Base-by-base conservation (phyloP, 2,329 filamentous ascomycete genomes). In the Talaromyces rugulosus region DNA sequence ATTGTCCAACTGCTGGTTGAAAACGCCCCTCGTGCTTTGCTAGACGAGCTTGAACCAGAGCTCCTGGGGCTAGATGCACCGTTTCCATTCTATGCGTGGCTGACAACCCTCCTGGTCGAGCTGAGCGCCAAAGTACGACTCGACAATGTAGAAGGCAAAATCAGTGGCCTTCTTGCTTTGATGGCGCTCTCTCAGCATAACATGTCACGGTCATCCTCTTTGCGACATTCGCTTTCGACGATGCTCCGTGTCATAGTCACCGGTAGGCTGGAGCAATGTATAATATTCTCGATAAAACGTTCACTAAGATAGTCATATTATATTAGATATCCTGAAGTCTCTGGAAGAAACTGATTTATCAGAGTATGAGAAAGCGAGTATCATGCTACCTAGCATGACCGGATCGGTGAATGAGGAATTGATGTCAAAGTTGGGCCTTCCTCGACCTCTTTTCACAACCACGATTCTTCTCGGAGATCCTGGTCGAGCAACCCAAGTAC, bases 1-100 rank as follows among this genome's bases (percentile, higher is more conserved):
- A 92, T 96, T 58, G 82, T 97, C 52, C 84, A 85, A 62, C 83
- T 89, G 58, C 90, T 90, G 2, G 83, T 96, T 66, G 83, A 86
- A 65, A 90, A 92, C 70, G 90, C 89, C 7, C 92, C 87, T 16
- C 75, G 76, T 44, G 86, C 88, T 64, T 83, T 89, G 4, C 78
- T 89, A 50, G 90, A 88, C 82, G 71, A 84, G 44, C 90, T 80
- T 85, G 66, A 83, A 85, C 65, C 88, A 82, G 55, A 84, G 80
- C 71, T 76, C 85, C 51, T 81, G 86, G 66, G 81, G 75, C 68
- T 73, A 60, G 70, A 72, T 68, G 70, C 78, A 56, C 73, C 77
- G 36, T 79, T 80, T 4, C 83, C 81, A 5, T 75, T 87, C 28
- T 78, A 82, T 63, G 72, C 83, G 28, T 84, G 82, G 80, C 72